Evolutionary conservation across 2,329 filamentous ascomycete species (phyloP).

Genomic region (Cladorrhinum sp.): DNA sequence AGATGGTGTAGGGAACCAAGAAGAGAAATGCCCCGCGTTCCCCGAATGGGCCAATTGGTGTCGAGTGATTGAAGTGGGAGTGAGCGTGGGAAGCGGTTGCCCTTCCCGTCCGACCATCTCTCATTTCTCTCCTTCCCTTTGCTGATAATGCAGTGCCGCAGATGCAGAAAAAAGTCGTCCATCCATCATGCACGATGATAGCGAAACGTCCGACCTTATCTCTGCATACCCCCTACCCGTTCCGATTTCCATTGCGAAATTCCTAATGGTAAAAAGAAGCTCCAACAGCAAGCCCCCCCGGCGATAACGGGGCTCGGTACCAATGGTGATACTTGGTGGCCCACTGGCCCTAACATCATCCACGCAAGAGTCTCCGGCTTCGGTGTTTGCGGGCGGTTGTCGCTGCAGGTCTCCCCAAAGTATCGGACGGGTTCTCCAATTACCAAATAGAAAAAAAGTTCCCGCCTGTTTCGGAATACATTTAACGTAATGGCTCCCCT

Average conservation of each 20-base stretch:
- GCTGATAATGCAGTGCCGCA: constrained; percentile 14
- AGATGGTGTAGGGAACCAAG: not conserved
- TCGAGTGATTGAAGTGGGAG: not conserved
- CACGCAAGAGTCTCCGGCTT: not conserved
- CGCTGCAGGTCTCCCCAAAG: constrained; percentile 10
- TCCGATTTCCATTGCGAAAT: constrained; percentile 34
- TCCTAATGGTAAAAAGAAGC: constrained; percentile 35
- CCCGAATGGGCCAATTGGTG: not conserved
- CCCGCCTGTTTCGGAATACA: constrained; percentile 37
- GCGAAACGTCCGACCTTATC: constrained; percentile 33
- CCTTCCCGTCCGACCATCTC: not conserved
- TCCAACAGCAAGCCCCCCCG: not conserved
- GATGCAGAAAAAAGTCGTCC: constrained; percentile 2
- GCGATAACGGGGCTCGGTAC: constrained; percentile 26
- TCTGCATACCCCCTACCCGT: constrained; percentile 5
- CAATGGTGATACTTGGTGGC: constrained; percentile 5
- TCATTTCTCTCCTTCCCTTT: not conserved
- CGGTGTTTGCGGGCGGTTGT: not conserved
- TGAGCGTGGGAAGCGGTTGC: not conserved
- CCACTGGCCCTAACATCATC: not conserved
- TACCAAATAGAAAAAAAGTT: constrained; percentile 47
- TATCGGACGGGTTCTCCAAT: constrained; percentile 32
- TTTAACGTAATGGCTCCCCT: constrained; percentile 48
- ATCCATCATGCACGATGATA: constrained; percentile 17
- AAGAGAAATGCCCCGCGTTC: not conserved